Base-by-base conservation (phyloP, 1,284 basidiomycete genomes). In the Apiotrichum gamsii region DNA sequence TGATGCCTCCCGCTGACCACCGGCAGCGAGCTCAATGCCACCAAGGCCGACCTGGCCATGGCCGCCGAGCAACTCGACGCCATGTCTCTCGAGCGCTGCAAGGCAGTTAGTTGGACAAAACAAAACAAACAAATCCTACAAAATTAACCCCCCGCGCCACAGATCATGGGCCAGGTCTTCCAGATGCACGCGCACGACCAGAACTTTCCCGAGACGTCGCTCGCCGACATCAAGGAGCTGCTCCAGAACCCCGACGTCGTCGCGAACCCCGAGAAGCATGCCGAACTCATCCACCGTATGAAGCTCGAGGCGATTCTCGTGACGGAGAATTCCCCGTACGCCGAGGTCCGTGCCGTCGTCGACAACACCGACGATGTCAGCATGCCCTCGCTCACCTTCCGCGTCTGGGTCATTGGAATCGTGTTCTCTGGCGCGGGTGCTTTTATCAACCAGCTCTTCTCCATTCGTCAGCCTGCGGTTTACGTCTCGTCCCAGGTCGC, bases 271-370 rank as follows among this genome's bases (percentile, higher is more conserved):
- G 45, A 54, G 4, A 43, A 47, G 18, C 46, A 65, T 54, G 15
- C 8, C n/a, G 54, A 57, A 13, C 45, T 67, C 40, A 56, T 62
- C 40, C 25, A 43, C 33, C 49, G 49, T 28, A 63, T 67, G 60
- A 62, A 64, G 50, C 48, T 64, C 29, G 64, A 69, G 57, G 62
- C 64, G 2, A 37, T 64, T 4, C 50, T 70, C 13, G 56, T 61
- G 18, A 60, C 61, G 23, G 62, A 64, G 41, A 66, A 65, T 49
- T 90, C 87, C 3, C 87, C 89, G 8, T 91, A 91, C 63, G 82
- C 87, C 4, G 87, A 90, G 76, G 88, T 91, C 32, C 81, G 88
- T 45, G 87, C 88, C 20, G 81, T 85, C 5, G 85, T 90, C 16
- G 76, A 85, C 25, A 85, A 81, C 59, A 75, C 80, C 23, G 88